Percentiles rank a stretch among this genome's conserved stretches.
Evolutionary conservation across 2,329 filamentous ascomycete genomes (phyloP).

Genomic region (Diaporthe caulivora): DNA sequence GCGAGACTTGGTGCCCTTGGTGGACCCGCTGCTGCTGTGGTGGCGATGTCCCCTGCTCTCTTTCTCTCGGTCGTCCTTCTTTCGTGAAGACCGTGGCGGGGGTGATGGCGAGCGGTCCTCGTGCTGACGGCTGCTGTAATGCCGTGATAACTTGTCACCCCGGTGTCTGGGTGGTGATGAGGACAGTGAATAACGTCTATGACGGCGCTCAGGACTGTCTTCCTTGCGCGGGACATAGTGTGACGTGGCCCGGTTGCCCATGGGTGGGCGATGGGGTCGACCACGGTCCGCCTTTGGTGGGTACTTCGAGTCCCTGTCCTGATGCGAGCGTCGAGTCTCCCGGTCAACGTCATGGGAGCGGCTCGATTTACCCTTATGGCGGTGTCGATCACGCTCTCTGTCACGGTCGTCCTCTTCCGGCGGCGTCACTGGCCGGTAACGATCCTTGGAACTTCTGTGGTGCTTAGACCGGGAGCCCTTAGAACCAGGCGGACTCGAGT

Average conservation of each 20-base stretch:
- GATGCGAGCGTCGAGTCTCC: slow-evolving; percentile 17
- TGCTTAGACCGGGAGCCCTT: slow-evolving; percentile 11
- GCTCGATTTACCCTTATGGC: slow-evolving; percentile 11
- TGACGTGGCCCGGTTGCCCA: slow-evolving; percentile 29
- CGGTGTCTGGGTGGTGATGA: slow-evolving; percentile 29
- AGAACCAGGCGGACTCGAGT: background rate
- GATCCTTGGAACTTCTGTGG: background rate
- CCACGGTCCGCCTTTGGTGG: slow-evolving; percentile 36
- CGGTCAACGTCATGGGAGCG: slow-evolving; percentile 5
- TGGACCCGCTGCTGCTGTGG: slow-evolving; percentile 13
- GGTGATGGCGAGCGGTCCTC: slow-evolving; percentile 23
- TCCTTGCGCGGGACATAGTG: slow-evolving; percentile 28
- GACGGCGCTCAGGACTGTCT: slow-evolving; percentile 21
- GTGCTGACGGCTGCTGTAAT: slow-evolving; percentile 6
- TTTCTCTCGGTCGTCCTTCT: slow-evolving; percentile 11
- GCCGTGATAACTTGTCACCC: slow-evolving; percentile 24
- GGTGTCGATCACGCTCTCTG: slow-evolving; percentile 21
- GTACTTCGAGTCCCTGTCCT: slow-evolving; percentile 34
- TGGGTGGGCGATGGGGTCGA: slow-evolving; percentile 33
- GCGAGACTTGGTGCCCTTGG: slow-evolving; percentile 7
- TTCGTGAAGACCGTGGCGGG: slow-evolving; percentile 11
- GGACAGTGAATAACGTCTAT: slow-evolving; percentile 29
- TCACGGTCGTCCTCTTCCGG: slow-evolving; percentile 34
- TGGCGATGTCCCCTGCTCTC: slow-evolving; percentile 26
- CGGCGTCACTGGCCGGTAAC: slow-evolving; percentile 29